phyloP scores from a whole-genome alignment of 2,329 filamentous ascomycete species.

The Paraphaeosphaeria minitans region DNA sequence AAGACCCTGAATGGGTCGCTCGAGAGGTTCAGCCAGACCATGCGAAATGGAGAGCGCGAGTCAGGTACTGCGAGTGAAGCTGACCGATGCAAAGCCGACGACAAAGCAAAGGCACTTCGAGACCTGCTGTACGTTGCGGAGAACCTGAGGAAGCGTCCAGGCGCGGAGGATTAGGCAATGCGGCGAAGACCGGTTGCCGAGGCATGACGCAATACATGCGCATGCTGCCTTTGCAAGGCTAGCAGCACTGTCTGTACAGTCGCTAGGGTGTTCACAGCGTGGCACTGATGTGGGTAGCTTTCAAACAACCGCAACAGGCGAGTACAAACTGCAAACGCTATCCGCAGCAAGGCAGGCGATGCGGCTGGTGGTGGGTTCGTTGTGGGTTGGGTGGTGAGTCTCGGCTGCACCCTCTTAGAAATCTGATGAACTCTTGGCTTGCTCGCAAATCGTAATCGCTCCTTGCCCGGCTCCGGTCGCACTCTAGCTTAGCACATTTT shows the following conservation, averaged over 20 bases:
- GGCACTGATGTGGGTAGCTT: background rate
- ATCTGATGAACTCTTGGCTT: conserved; percentile 7
- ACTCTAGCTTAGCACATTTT: conserved; percentile 9
- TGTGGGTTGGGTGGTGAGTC: conserved; percentile 12
- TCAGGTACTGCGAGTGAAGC: conserved; percentile 24
- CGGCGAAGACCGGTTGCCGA: background rate
- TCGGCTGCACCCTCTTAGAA: conserved; percentile 17
- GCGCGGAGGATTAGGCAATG: conserved; percentile 39
- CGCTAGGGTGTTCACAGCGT: background rate
- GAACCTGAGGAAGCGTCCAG: conserved; percentile 56
- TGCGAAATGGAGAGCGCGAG: background rate
- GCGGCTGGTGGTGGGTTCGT: background rate
- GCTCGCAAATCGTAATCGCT: conserved; percentile 20
- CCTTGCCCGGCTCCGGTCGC: conserved; percentile 7
- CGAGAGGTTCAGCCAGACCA: conserved; percentile 20
- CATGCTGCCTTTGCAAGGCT: background rate
- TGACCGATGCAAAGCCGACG: conserved; percentile 29
- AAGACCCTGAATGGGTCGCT: conserved; percentile 19
- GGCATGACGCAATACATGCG: conserved; percentile 6
- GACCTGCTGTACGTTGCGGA: conserved; percentile 55
- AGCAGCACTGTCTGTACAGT: background rate
- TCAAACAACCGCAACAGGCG: background rate
- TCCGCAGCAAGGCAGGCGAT: conserved; percentile 1
- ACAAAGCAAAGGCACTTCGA: conserved; percentile 45
- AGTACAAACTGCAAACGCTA: conserved; percentile 1